Evolutionary conservation across 1,139 yeast genomes (phyloP).

Genomic region (Protomyces inundatus): DNA sequence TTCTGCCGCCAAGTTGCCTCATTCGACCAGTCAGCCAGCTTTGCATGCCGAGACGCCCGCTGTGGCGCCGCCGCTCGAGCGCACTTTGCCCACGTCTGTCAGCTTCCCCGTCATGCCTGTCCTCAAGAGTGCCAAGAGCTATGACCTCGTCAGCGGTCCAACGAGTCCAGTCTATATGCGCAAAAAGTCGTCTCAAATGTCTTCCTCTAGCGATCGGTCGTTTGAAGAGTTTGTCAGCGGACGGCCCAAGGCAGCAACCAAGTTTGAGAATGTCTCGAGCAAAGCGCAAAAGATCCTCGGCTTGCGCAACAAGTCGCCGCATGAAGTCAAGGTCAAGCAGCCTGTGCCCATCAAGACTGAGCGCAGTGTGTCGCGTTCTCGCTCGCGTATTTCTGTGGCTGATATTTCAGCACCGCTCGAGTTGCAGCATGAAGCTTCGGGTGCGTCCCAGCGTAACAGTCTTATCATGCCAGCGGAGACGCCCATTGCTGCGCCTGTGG

Average conservation of each 20-base stretch:
- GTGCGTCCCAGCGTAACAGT: not conserved
- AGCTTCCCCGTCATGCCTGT: not conserved
- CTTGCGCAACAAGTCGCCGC: conserved; percentile 3
- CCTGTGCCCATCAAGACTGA: not conserved
- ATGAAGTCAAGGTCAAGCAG: not conserved
- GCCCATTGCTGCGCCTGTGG: not conserved
- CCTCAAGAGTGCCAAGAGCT: not conserved
- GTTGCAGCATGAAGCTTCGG: not conserved
- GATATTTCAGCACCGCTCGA: not conserved
- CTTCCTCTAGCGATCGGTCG: not conserved
- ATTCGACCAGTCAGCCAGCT: not conserved
- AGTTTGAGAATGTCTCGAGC: not conserved
- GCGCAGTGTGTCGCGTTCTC: not conserved
- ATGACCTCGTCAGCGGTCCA: not conserved
- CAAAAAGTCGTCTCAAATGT: conserved; percentile 1
- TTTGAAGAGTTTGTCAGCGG: not conserved
- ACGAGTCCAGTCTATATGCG: conserved; percentile 1
- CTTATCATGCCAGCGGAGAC: not conserved
- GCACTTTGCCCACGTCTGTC: not conserved
- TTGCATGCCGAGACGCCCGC: not conserved
- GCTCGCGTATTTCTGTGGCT: not conserved
- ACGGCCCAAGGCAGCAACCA: not conserved
- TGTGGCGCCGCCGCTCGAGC: not conserved
- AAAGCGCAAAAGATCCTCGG: conserved; percentile 22
- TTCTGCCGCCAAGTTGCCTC: not conserved